phyloP scores from a whole-genome alignment of 495 filamentous ascomycete genomes.

The Penicillium daleae region DNA sequence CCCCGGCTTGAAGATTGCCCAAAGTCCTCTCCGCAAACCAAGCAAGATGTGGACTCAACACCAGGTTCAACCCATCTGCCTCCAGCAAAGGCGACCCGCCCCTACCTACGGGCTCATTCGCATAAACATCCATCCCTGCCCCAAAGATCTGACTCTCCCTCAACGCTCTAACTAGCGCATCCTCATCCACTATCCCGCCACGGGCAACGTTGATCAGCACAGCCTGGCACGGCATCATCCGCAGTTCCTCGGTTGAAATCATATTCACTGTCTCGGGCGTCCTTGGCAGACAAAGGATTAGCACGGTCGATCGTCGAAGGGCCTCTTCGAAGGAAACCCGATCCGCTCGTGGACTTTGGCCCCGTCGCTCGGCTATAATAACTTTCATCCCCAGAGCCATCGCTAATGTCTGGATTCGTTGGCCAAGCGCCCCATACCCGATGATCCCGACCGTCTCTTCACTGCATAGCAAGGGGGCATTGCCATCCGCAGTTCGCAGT shows the following conservation, averaged over 20 bases:
- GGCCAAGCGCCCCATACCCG: not conserved
- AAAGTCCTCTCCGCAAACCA: not conserved
- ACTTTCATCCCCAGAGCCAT: not conserved
- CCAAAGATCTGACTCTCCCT: not conserved
- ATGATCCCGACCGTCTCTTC: slow-evolving; percentile 2
- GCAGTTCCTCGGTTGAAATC: slow-evolving; percentile 51
- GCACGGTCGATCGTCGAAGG: not conserved
- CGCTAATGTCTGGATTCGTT: not conserved
- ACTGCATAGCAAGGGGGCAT: not conserved
- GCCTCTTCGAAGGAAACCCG: not conserved
- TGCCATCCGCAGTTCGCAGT: not conserved
- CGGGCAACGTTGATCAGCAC: slow-evolving; percentile 60
- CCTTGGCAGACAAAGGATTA: not conserved
- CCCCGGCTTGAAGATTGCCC: not conserved
- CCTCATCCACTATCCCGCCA: slow-evolving; percentile 61
- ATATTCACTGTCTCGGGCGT: slow-evolving; percentile 44
- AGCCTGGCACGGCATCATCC: slow-evolving; percentile 49
- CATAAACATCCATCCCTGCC: not conserved
- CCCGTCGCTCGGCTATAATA: not conserved
- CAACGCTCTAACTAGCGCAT: not conserved
- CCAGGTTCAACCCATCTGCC: not conserved
- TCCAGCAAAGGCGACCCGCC: not conserved
- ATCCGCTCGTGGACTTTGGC: not conserved
- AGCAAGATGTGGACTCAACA: not conserved
- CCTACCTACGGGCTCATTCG: not conserved